Evolutionary conservation across 1,284 basidiomycete genomes (phyloP), one percentile per base, ranked within the genome.

Genomic region (Pulveroboletus sp.): DNA sequence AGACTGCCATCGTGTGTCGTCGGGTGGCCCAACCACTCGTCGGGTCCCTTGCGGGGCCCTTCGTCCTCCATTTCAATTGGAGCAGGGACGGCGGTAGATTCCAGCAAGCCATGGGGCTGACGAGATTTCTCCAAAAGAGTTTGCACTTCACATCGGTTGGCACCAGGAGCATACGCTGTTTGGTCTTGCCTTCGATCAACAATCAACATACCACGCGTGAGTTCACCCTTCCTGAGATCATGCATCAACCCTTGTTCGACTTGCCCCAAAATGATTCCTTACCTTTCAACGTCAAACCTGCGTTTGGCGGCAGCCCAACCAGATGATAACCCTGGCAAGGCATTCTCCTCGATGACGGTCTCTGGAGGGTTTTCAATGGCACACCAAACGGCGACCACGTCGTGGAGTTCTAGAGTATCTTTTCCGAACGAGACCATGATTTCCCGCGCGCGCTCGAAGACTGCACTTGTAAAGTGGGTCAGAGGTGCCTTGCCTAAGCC

Each of bases 341-440:
- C 60, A 29, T 59, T 56, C 14, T 58, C 62, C 31, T 62, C 43
- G 44, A 65, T 65, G 42, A 71, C 61, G 14, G 55, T 29, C 28
- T 73, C 67, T 9, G 86, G 85, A 15, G 86, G 86, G 60, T 88
- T 85, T 54, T 80, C 77, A 18, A 89, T 83, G 1, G 88, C 87
- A 67, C 83, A 91, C 87, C 89, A 93, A n/a, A 93, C 81, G 4
- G 89, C 86, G 15, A 84, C 83, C 49, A 91, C 86, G 64, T 94
- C 92, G 61, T 94, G 92, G 63, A 96, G 80, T 74, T 94, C 91
- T 84, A 94, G 84, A 10, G 82, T 86, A 71, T 94, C 92, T 62
- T 84, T 88, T n/a, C 87, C 87, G 58, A 85, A 86, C 43, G 82
- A 75, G 22, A 88, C 70, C 82, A 89, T 87, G 26, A 87, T 75